Conservation (phyloP, 2,329 filamentous ascomycete genomes). For the Torrubiella hemipterigena region DNA sequence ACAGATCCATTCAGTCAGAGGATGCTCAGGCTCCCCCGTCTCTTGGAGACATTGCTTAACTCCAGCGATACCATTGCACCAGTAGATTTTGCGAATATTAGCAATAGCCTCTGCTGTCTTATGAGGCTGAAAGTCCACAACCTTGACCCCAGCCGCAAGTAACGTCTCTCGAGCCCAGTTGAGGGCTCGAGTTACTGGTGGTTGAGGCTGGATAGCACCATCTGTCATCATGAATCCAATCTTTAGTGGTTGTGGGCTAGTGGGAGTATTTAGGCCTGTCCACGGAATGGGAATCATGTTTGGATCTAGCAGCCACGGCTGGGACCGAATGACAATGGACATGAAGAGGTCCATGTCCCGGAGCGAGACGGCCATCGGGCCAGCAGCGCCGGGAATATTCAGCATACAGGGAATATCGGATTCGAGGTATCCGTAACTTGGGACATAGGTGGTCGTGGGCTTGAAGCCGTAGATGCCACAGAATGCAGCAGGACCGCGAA, state of each 20-base stretch:
- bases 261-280: conserved; percentile 14
- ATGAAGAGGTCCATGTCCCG: conserved; percentile 23
- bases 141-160: conserved; percentile 11
- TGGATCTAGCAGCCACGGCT: conserved; percentile 18
- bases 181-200: conserved; percentile 21
- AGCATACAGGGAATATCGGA: conserved; percentile 14
- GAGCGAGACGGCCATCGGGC: conserved; percentile 19
- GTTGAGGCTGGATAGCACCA: conserved; percentile 22
- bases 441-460: not conserved
- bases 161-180: conserved; percentile 18
- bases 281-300: conserved; percentile 18
- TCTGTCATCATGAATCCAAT: conserved; percentile 30
- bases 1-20: conserved; percentile 28
- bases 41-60: conserved; percentile 18
- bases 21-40: conserved; percentile 30
- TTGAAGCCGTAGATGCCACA: conserved; percentile 10
- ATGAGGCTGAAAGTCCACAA: conserved; percentile 23
- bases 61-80: conserved; percentile 27
- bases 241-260: conserved; percentile 14
- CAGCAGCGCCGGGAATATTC: conserved; percentile 20
- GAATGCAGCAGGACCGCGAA: conserved; percentile 16
- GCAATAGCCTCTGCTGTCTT: conserved; percentile 15
- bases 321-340: conserved; percentile 10
- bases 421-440: not conserved
- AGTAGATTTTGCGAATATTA: conserved; percentile 28